Evolutionary conservation across 2,329 filamentous ascomycete species (phyloP), one percentile per base, ranked within the genome.

Genomic region (Aureobasidium mangrovei): DNA sequence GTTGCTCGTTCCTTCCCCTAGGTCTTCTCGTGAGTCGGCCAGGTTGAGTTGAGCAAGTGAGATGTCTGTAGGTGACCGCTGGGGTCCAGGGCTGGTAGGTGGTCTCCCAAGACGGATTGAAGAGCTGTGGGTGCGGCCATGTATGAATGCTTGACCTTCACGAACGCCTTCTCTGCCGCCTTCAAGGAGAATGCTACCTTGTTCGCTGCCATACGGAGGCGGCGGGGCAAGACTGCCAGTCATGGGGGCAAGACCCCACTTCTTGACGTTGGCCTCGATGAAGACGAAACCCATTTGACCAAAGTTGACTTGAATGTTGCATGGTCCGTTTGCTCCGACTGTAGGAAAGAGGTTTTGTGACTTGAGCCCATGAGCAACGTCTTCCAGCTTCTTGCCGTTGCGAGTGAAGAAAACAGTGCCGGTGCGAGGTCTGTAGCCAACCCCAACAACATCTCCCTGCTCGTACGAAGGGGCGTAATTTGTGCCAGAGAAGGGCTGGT

Each of bases 201-300:
- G 90, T 72, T 97, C 93, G 59, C 89, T 95, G 45, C 93, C 93
- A 67, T 98, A 98, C 1, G 93, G 93, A 48, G 93, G 93, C 41
- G 93, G 93, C 12, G 93, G 93, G 29, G 93, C 93, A 57, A 98
- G 77, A 64, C 89, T 95, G 56, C 93, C 93, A 1, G 89, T 96
- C 80, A 94, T 94, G 4, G 93, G 93, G 45, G 93, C 93, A 54
- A 98, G 76, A 2, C 93, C 93, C 93, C 93, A 98, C 77, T 97
- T 98, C 82, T 98, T 98, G 57, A 98, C 93, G 65, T 98, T 98
- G 58, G 91, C 93, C 72, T 98, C 93, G 63, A 98, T 97, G 66
- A 97, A 98, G 46, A 98, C 93, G 66, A 97, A 98, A 33, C 93
- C 93, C 65, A 93, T 88, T 69, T 98, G 93, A 6, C 93, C 93